phyloP scores from a whole-genome alignment of 257 asterid genomes.

The Solanum arcanum region DNA sequence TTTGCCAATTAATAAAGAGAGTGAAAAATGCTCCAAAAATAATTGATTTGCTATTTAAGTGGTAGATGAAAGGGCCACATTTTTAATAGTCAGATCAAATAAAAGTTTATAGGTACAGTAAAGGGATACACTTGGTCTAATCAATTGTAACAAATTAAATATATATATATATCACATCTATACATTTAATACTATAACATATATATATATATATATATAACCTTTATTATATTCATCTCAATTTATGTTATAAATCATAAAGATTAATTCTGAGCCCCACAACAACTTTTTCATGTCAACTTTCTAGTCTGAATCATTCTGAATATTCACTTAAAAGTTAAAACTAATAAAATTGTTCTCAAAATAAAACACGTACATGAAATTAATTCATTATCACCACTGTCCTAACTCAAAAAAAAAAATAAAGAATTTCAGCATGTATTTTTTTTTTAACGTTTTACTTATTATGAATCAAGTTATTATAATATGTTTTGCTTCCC shows the following conservation, averaged over 20 bases:
- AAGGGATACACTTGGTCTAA: not conserved
- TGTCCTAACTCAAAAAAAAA: not conserved
- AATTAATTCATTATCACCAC: not conserved
- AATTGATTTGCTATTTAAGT: not conserved
- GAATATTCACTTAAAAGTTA: not conserved
- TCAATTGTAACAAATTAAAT: not conserved
- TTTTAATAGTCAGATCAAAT: not conserved
- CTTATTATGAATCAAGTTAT: not conserved
- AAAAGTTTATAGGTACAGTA: not conserved
- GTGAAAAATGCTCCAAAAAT: not conserved
- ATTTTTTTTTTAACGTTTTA: not conserved
- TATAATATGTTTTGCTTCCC: not conserved
- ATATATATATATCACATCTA: not conserved
- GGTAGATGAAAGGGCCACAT: not conserved
- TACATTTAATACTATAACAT: not conserved
- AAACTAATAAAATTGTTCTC: not conserved
- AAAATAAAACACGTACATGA: not conserved
- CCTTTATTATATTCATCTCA: no score
- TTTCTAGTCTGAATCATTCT: not conserved
- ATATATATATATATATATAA: not conserved
- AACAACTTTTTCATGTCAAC: not conserved
- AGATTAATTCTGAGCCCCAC: not conserved
- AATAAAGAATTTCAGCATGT: not conserved
- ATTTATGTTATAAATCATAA: not conserved
- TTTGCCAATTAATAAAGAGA: not conserved